Evolutionary conservation across 495 filamentous ascomycete genomes (phyloP).

Genomic region (Durotheca rogersii): DNA sequence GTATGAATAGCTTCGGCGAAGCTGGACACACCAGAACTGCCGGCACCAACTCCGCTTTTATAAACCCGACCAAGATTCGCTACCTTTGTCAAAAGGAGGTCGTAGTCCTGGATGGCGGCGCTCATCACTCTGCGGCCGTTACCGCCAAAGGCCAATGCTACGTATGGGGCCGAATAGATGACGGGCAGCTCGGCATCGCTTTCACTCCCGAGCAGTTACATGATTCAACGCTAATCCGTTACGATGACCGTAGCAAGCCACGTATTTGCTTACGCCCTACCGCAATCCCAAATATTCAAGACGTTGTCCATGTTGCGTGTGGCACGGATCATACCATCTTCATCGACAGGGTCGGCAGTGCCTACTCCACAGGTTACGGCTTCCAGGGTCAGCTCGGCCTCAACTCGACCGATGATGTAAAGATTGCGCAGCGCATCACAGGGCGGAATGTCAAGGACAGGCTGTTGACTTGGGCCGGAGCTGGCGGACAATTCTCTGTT

Average conservation of each 20-base stretch:
- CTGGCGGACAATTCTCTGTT: constrained; percentile 62
- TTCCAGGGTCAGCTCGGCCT: constrained; percentile 64
- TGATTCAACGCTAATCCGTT: too few relatives aligned
- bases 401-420: constrained; percentile 56
- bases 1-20: constrained; percentile 42
- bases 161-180: constrained; percentile 63
- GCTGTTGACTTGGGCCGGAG: constrained; percentile 58
- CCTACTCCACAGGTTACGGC: constrained; percentile 64
- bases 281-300: constrained; percentile 34
- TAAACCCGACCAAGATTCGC: neutral
- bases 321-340: constrained; percentile 61
- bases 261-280: constrained; percentile 59
- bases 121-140: constrained; percentile 59
- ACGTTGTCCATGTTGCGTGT: constrained; percentile 44
- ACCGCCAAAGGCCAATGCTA: constrained; percentile 56
- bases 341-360: constrained; percentile 57
- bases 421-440: constrained; percentile 58
- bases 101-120: constrained; percentile 52
- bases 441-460: constrained; percentile 60
- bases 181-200: constrained; percentile 58
- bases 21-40: constrained; percentile 62
- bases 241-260: too few relatives aligned
- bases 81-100: constrained; percentile 51
- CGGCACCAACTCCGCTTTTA: constrained; percentile 42
- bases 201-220: constrained; percentile 45